Percentiles rank a stretch among this genome's conserved stretches.
Conservation (phyloP, 129 eudicot genomes). For the Tagetes patula region DNA sequence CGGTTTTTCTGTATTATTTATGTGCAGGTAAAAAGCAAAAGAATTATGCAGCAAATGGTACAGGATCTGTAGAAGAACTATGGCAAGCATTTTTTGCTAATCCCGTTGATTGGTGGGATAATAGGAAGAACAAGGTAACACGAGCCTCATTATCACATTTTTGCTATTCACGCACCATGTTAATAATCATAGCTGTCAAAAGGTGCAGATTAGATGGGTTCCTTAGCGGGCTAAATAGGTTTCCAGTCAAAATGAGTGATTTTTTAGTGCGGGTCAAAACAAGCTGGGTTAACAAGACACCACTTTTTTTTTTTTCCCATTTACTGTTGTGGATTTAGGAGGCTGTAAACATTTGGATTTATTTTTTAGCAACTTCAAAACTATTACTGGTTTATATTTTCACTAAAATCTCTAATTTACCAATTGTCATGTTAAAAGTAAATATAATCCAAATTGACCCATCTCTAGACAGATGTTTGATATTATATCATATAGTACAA, state of each 20-base stretch:
- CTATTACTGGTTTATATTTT: neutral
- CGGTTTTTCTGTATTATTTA: neutral
- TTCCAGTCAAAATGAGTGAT: neutral
- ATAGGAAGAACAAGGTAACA: constrained; percentile 85
- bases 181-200: neutral
- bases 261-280: neutral
- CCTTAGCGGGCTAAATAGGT: neutral
- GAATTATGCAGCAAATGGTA: constrained; percentile 40
- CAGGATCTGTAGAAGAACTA: constrained; percentile 74
- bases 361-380: neutral
- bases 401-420: neutral
- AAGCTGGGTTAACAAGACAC: neutral
- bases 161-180: neutral
- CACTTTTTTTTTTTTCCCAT: neutral
- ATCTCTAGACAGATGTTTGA: neutral
- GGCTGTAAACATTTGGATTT: no score
- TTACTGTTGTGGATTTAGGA: neutral
- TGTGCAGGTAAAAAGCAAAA: constrained; percentile 57
- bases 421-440: neutral
- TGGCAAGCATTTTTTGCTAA: constrained; percentile 99
- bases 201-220: constrained; percentile 2
- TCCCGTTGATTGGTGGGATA: constrained; percentile 97
- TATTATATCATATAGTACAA: neutral
- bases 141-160: neutral
- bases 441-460: neutral